Base-by-base conservation (phyloP, 768 basidiomycete genomes). In the Lentinula detonsa region DNA sequence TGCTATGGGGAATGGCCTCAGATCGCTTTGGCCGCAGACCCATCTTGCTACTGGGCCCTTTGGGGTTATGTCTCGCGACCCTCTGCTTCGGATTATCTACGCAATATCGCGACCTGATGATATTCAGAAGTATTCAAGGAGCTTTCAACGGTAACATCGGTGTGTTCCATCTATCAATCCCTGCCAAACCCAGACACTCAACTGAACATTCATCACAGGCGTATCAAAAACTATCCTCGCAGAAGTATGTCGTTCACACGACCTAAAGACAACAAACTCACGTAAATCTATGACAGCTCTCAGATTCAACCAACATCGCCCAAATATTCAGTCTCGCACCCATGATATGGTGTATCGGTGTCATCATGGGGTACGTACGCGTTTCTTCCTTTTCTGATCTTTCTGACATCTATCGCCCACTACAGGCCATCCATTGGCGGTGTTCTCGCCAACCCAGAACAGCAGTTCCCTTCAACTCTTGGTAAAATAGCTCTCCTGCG, bases 101-200 rank as follows among this genome's bases (percentile, higher is more conserved):
- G 28, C 64, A 52, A 5, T 74, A 70, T 50, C 63, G 60, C 60
- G 61, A 64, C 2, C 59, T 73, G 18, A 63, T 73, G 3, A 35
- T 69, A 16, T 70, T 61, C 37, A 62, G 72, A 3, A 66, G 65
- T 31, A 54, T 66, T 9, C 70, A 72, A 42, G 73, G 73, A 13
- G 68, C 66, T n/a, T 67, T 73, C n/a, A 71, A 71, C 60, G 72
- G 74, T 2, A 72, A 73, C 43, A 70, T 74, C 6, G 73, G 71
- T 62, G 52, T 33, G 13, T 39, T 64, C 51, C 64, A 6, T 65
- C 71, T 21, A 59, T 69, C 6, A 64, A 71, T 23, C 64, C 72
- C 58, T 65, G 65, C 18, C 72, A 75, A 63, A 66, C 71, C 33
- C 28, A 64, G 23, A 50, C 42, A 50, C 42, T 23, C 61, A 55